Percentiles rank a stretch among this genome's conserved stretches.
These are phyloP conservation scores for Sanghuangporus sanghuang DNA, from an alignment of 1,284 basidiomycete genomes.

Conservation along the genomic window DNA sequence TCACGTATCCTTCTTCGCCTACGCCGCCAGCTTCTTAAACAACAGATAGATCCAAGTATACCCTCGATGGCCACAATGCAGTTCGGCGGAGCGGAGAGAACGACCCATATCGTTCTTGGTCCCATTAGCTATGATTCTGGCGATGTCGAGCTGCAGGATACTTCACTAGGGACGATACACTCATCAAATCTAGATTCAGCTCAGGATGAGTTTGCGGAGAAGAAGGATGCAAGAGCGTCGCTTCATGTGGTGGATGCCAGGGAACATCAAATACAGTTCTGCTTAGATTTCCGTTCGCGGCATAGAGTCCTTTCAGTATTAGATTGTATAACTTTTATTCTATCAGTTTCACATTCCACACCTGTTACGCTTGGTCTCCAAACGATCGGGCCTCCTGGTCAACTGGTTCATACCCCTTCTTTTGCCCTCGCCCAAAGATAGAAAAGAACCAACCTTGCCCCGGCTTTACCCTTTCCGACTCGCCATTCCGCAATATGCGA, in stretches of 20 bases:
- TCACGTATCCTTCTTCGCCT: not conserved
- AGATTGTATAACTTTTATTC: not conserved
- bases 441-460: not conserved
- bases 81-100: not conserved
- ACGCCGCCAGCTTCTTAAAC: not conserved
- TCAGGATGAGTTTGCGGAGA: not conserved
- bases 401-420: constrained; percentile 8
- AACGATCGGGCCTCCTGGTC: constrained; percentile 14
- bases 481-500: constrained; percentile 58
- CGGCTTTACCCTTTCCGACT: constrained; percentile 23
- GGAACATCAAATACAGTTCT: not conserved
- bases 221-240: not conserved
- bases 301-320: not conserved
- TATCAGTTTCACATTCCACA: not conserved
- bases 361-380: not conserved
- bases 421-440: not conserved
- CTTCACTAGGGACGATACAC: not conserved
- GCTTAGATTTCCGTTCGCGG: not conserved
- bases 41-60: not conserved
- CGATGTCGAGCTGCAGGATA: not conserved
- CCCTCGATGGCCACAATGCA: not conserved
- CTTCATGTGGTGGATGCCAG: not conserved
- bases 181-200: not conserved
- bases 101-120: not conserved
- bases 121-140: not conserved